A percentile compares a stretch with the other conserved stretches of the same genome.
These are phyloP conservation scores for Microdochium paspali DNA, from an alignment of 2,329 filamentous ascomycete species.

Conservation along the genomic window DNA sequence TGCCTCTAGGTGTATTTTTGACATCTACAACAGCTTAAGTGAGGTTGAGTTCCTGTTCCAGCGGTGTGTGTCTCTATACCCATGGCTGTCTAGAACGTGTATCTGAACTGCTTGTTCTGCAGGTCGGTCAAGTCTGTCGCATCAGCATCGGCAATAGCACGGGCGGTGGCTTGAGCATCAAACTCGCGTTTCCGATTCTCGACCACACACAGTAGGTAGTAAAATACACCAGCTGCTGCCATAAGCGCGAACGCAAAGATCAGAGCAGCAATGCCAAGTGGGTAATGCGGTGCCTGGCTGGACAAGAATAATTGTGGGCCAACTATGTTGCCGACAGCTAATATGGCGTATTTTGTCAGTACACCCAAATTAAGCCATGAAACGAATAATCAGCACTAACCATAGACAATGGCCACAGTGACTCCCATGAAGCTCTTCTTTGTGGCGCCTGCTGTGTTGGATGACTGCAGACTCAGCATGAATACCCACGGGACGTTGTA, in stretches of 20 bases:
- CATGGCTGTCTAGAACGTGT: background rate
- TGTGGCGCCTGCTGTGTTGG: slow-evolving; percentile 59
- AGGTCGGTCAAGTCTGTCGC: background rate
- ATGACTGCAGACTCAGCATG: slow-evolving; percentile 22
- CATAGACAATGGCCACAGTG: slow-evolving; percentile 17
- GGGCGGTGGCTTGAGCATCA: background rate
- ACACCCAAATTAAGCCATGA: slow-evolving; percentile 53
- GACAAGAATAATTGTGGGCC: slow-evolving; percentile 56
- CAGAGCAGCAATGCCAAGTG: slow-evolving; percentile 47
- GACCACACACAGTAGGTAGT: background rate
- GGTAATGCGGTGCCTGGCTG: slow-evolving; percentile 45
- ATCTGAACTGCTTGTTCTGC: background rate
- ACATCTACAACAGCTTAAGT: too few relatives aligned
- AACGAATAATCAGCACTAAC: slow-evolving; percentile 21
- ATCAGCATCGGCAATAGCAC: background rate
- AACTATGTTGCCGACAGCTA: slow-evolving; percentile 57
- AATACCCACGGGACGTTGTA: slow-evolving; percentile 45
- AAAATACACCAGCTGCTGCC: background rate
- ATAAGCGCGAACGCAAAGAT: background rate
- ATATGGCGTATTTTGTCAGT: too few relatives aligned
- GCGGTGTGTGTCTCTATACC: too few relatives aligned
- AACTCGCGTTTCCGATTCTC: background rate
- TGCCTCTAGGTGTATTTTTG: too few relatives aligned
- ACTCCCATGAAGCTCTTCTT: slow-evolving; percentile 51
- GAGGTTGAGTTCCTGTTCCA: too few relatives aligned